Evolutionary conservation across 192 early-diverging fungal species (phyloP).

Genomic region (Backusella psychrophila): DNA sequence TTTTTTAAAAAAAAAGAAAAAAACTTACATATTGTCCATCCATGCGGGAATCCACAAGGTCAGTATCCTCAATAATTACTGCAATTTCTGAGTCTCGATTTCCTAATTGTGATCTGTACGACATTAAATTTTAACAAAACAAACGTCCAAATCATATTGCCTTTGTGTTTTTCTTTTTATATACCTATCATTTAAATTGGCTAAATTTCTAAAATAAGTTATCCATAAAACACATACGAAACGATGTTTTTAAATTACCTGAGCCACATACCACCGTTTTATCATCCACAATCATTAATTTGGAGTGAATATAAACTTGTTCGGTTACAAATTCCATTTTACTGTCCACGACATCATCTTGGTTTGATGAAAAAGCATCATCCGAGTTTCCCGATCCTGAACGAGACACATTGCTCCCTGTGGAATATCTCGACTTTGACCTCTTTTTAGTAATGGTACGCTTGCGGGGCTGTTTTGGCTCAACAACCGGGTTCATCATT

Average conservation of each 20-base stretch:
- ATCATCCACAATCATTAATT: slow-evolving; percentile 88
- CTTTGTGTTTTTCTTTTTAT: background rate
- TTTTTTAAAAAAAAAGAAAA: background rate
- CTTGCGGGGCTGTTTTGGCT: background rate
- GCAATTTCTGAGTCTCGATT: slow-evolving; percentile 89
- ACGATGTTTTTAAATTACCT: slow-evolving; percentile 29
- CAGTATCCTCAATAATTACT: slow-evolving; percentile 77
- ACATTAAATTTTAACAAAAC: slow-evolving; percentile 9
- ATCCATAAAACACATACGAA: background rate
- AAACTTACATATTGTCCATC: slow-evolving; percentile 54
- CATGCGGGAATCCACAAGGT: slow-evolving; percentile 67
- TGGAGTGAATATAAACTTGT: slow-evolving; percentile 84
- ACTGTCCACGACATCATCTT: slow-evolving; percentile 22
- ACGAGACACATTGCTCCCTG: background rate
- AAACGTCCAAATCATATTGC: background rate
- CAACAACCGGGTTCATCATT: background rate
- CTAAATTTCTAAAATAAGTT: slow-evolving; percentile 3
- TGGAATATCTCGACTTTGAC: background rate
- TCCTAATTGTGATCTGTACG: slow-evolving; percentile 75
- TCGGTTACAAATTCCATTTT: slow-evolving; percentile 65
- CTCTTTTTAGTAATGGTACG: background rate
- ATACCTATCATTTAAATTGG: slow-evolving; percentile 36
- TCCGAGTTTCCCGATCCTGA: background rate
- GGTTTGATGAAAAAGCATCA: background rate
- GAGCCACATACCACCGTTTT: slow-evolving; percentile 79